Evolutionary conservation across 164 flowering plant species (phyloP).

Genomic region (Vitis rupestris): DNA sequence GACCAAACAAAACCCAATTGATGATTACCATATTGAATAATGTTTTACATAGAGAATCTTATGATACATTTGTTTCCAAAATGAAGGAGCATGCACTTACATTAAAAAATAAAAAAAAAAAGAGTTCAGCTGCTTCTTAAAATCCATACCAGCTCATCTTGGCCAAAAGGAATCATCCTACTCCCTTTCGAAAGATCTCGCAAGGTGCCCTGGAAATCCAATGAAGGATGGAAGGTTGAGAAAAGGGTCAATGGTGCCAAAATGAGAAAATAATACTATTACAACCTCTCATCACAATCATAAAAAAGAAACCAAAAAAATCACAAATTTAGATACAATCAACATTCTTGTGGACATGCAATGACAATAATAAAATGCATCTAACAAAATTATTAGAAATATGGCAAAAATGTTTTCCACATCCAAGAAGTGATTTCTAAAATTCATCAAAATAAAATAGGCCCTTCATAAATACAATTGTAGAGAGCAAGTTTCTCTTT

Average conservation of each 20-base stretch:
- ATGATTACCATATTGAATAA: no score
- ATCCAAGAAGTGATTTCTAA: no score
- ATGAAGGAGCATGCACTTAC: background rate
- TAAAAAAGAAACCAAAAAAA: background rate
- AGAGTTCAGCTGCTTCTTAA: background rate
- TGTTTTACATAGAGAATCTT: no score
- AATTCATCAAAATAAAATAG: no score
- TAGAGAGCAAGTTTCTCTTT: no score
- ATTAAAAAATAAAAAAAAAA: background rate
- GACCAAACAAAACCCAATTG: no score
- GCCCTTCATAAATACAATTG: no score
- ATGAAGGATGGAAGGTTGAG: background rate
- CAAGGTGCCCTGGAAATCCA: constrained; percentile 28
- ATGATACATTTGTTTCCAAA: background rate
- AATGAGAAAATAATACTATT: background rate
- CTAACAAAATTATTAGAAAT: no score
- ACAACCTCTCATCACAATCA: background rate
- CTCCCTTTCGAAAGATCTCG: constrained; percentile 36
- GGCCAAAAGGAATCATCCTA: constrained; percentile 17
- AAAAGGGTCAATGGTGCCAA: background rate
- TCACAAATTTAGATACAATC: background rate
- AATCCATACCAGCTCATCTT: constrained; percentile 28
- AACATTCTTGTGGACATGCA: no score
- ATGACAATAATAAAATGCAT: no score
- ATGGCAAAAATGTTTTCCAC: no score